Base-by-base conservation (phyloP, 805 yeast genomes). In the Candida hungchunana region DNA sequence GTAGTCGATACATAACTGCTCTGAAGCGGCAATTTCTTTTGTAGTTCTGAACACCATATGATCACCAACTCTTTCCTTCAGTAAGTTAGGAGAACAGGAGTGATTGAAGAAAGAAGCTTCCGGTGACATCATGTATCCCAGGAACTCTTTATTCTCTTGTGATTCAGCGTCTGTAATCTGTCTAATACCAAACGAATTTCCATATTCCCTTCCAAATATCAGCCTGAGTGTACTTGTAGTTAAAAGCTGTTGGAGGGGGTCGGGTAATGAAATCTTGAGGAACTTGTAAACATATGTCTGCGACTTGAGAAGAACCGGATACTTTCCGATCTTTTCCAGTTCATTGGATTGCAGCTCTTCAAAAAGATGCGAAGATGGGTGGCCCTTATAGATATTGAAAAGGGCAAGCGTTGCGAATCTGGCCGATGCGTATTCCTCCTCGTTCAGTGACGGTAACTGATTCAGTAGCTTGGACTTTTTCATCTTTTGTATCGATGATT, bases 171-270 rank as follows among this genome's bases (percentile, higher is more conserved):
- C 44, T 12, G 63, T 56, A 6, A 48, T 55, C 32, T 79, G 75
- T 82, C 85, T 77, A 16, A 78, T 75, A 1, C 86, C 86, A 55
- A 79, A 79, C 1, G 85, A 79, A 50, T 79, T 79, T 12, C 82
- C 79, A 32, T 77, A 70, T 44, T 79, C 81, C 26, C 69, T 60
- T 2, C 85, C 86, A 32, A 75, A 59, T 3, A 75, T 66, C 12
- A 59, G 56, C 30, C 83, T 60, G 13, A 78, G 55, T 5, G 42
- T 42, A 2, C 55, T 55, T 1, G 70, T 53, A 4, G 68, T 64
- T 11, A 78, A 51, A 12, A 51, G 43, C 1, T 51, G 55, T 24
- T 62, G 65, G 19, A 68, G 46, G 14, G 43, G 42, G 1, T 51
- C 48, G 0, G 72, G 71, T 10, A 70, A 49, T 7, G 66, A 48